Conservation (phyloP, 2,329 filamentous ascomycete genomes). For the Microsporum audouinii region DNA sequence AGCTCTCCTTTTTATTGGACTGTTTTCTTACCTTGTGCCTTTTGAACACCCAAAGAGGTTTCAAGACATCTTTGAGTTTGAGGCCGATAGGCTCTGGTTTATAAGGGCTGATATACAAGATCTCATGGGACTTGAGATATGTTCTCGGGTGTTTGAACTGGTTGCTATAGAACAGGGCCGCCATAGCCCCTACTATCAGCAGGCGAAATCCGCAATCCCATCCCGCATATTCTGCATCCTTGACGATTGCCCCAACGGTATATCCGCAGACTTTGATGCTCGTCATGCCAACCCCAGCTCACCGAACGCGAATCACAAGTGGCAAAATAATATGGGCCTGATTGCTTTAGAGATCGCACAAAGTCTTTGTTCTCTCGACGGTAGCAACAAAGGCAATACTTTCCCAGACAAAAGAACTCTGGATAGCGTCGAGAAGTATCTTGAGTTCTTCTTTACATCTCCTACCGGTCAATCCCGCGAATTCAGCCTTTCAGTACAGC, state of each 20-base stretch:
- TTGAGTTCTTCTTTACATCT: constrained; percentile 27
- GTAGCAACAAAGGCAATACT: constrained; percentile 4
- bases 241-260: not conserved
- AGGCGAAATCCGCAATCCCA: constrained; percentile 27
- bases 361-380: constrained; percentile 15
- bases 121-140: constrained; percentile 44
- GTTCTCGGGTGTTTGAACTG: constrained; percentile 40
- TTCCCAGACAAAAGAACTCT: constrained; percentile 26
- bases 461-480: constrained; percentile 24
- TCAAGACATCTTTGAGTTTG: constrained; percentile 48
- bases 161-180: constrained; percentile 25
- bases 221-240: constrained; percentile 31
- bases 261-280: not conserved
- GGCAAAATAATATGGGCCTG: constrained; percentile 27
- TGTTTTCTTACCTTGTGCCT: constrained; percentile 36
- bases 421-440: constrained; percentile 22
- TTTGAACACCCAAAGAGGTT: constrained; percentile 29
- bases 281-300: not conserved
- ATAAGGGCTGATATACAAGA: constrained; percentile 45
- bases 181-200: constrained; percentile 21
- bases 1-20: constrained; percentile 37
- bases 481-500: constrained; percentile 25
- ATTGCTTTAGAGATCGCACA: constrained; percentile 36
- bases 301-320: constrained; percentile 11
- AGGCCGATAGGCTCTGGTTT: constrained; percentile 43